Evolutionary conservation across 2,329 filamentous ascomycete species (phyloP), one percentile per base, ranked within the genome.

Genomic region (Periconia sp.): DNA sequence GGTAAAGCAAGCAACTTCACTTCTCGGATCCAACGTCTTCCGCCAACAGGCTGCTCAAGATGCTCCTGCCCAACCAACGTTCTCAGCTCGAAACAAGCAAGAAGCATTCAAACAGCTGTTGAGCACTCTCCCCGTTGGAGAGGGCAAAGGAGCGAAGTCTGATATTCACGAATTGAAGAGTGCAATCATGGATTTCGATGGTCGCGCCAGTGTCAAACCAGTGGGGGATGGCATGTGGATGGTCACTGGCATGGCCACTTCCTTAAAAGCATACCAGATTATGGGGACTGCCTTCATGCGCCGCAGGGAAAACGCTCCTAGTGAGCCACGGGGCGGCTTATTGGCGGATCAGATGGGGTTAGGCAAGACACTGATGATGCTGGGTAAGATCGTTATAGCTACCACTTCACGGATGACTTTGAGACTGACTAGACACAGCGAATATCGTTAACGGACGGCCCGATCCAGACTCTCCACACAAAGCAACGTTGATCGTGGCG

Each of bases 201-300:
- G 78, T 0, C 61, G 59, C 1, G 72, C 69, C 0, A 57, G 62
- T 3, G 71, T 74, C 6, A 76, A 63, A 17, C 30, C 63, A 6
- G 56, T 63, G 47, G 71, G 70, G 0, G 62, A 69, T 27, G 68
- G 71, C 1, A 62, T 67, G 14, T 82, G 79, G 79, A 44, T 64
- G 0, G 66, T 84, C 1, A 77, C 70, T 18, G 81, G 81, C 0
- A 80, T 84, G 79, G 72, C 62, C 23, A 76, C 73, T 0, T 60
- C 69, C 0, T 61, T 86, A 1, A 76, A 76, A 52, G 60, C 66
- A 10, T 79, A 84, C 45, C 85, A 87, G 49, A 57, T 86, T 0
- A 70, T 81, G 0, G 82, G 78, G 0, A 75, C 73, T 0, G 73
- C 76, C 0, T 87, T 82, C 72, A 86, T 87, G 83, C 61, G 81